A percentile compares a stretch with the other conserved stretches of the same genome.
Conservation (phyloP, 129 eudicot species). For the Apium graveolens region DNA sequence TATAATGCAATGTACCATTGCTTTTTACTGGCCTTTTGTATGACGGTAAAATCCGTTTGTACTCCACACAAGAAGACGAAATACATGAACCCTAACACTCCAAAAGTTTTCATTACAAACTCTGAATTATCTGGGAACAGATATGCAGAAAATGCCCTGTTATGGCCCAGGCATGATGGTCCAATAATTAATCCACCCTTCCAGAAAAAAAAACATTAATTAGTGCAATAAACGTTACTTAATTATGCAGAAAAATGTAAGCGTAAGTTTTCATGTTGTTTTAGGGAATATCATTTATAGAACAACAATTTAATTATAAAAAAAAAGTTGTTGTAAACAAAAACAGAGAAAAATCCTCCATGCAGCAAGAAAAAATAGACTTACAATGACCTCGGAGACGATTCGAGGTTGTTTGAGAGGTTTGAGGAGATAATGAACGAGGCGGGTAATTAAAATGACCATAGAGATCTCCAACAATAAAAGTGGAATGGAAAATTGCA, state of each 20-base stretch:
- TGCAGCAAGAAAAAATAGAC: constrained; percentile 13
- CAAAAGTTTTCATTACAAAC: constrained; percentile 49
- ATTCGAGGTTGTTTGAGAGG: constrained; percentile 69
- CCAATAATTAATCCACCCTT: constrained; percentile 87
- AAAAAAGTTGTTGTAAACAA: too few species aligned
- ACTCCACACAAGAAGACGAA: constrained; percentile 69
- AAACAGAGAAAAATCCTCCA: too few species aligned
- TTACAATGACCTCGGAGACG: constrained; percentile 62
- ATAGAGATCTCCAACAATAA: constrained; percentile 42
- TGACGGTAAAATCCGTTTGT: constrained; percentile 53
- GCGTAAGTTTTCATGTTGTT: too few species aligned
- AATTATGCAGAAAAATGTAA: neutral
- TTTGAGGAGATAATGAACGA: constrained; percentile 48
- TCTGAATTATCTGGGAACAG: constrained; percentile 55
- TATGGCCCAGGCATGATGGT: constrained; percentile 59
- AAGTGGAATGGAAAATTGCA: constrained; percentile 49
- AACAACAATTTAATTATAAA: neutral
- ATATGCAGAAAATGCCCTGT: constrained; percentile 25
- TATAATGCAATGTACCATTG: constrained; percentile 58
- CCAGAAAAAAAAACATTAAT: neutral
- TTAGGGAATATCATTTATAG: too few species aligned
- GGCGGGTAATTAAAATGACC: constrained; percentile 36
- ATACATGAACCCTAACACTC: constrained; percentile 65
- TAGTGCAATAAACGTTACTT: constrained; percentile 1
- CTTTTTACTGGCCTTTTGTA: constrained; percentile 43